These are phyloP conservation scores for Colletotrichum scovillei DNA, from an alignment of 2,329 filamentous ascomycete genomes.

Conservation along the genomic window DNA sequence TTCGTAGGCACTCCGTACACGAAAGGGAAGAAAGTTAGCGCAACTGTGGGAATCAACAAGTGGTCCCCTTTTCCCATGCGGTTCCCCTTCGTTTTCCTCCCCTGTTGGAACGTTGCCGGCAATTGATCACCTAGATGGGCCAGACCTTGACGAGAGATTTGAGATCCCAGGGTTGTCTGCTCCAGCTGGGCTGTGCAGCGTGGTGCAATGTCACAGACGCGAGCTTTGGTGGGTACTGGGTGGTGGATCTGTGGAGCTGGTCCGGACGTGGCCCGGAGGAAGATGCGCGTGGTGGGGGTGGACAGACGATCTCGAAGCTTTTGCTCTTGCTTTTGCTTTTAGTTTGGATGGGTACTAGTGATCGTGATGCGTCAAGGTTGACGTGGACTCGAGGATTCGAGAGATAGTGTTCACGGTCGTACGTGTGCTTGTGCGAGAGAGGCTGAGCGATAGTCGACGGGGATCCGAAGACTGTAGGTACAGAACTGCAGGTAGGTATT, in stretches of 20 bases:
- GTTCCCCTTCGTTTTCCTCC: background rate
- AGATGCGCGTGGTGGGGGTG: background rate
- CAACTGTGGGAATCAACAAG: constrained; percentile 7
- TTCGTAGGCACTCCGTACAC: no score
- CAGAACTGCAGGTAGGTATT: no score
- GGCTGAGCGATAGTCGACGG: background rate
- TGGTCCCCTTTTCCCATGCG: background rate
- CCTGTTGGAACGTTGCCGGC: constrained; percentile 9
- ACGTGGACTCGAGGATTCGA: no score
- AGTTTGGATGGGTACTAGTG: background rate
- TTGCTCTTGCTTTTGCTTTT: background rate
- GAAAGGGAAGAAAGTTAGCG: background rate
- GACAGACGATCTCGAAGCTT: background rate
- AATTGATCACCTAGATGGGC: constrained; percentile 5
- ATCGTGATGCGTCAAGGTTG: no score
- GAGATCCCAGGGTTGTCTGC: constrained; percentile 20
- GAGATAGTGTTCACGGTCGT: background rate
- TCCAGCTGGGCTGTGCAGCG: constrained; percentile 24
- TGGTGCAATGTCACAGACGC: constrained; percentile 12
- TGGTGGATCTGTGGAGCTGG: constrained; percentile 29
- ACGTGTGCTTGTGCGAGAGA: background rate
- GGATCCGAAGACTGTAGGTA: background rate
- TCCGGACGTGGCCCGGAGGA: background rate
- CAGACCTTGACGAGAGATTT: constrained; percentile 1
- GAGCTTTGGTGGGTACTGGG: constrained; percentile 6